Evolutionary conservation across 2,329 filamentous ascomycete genomes (phyloP), one percentile per base, ranked within the genome.

Genomic region (Fusarium newnesense): DNA sequence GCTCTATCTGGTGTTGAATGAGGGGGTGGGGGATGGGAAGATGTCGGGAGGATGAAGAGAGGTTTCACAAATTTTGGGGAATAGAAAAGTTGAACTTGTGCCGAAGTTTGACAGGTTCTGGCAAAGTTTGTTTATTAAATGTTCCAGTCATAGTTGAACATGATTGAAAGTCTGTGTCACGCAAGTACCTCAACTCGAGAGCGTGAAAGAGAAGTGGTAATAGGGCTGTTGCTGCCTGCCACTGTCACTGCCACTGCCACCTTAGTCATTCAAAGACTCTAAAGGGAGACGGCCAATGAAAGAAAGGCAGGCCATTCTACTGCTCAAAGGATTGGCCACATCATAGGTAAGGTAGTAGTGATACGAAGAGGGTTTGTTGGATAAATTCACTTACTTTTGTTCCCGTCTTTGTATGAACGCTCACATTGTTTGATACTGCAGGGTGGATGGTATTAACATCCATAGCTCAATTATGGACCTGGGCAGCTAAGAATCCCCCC

Each of bases 191-290:
- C 11, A 7, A 13, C 15, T n/a, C 21, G 21, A 43, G 36, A 54
- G 34, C 19, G 36, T 32, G 26, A 43, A 37, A 49, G 34, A 64
- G 61, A 43, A 26, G 16, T 32, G 15, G 26, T 28, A 32, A 28
- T 30, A 34, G 30, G 44, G 39, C 54, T 54, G 56, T 39, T 64
- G 62, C 62, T 64, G 62, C 62, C 62, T 64, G 62, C 15, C 30
- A 52, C 30, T 52, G 49, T 52, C 26, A 53, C 42, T 59, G 15
- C 30, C 26, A 52, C 43, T 52, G 15, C 32, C 24, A 15, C n/a
- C 34, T 60, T 49, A 58, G 54, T 58, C 54, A 58, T 47, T 36
- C 40, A n/a, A 18, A 43, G 37, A 30, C 37, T 53, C 9, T 21
- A n/a, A 32, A 24, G 34, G 47, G 26, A 30, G n/a, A 52, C 24